Conservation (phyloP, 345 rosid genomes). For the Psidium guajava region DNA sequence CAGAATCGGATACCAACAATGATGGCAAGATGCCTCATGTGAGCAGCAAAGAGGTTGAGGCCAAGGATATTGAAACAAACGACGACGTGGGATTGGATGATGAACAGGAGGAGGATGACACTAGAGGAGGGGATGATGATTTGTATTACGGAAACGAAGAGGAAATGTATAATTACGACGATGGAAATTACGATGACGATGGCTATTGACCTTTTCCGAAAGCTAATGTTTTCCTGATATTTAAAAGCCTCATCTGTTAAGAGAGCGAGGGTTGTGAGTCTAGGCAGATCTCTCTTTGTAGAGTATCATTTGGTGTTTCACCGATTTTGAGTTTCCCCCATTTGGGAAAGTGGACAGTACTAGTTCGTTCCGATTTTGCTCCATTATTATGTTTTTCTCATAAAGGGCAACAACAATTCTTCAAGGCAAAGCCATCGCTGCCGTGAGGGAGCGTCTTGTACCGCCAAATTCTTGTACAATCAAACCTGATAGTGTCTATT, state of each 20-base stretch:
- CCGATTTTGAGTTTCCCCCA: neutral
- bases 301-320: neutral
- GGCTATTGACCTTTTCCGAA: neutral
- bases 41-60: neutral
- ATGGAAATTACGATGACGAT: conserved; percentile 6
- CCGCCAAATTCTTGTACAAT: neutral
- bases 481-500: neutral
- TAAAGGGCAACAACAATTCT: neutral
- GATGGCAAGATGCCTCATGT: conserved; percentile 1
- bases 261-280: neutral
- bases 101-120: neutral
- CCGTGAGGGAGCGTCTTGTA: neutral
- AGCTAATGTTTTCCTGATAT: neutral
- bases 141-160: conserved; percentile 7
- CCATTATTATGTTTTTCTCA: neutral
- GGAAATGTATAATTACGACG: conserved; percentile 12
- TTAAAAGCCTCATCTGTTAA: neutral
- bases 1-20: conserved; percentile 10
- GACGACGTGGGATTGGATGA: conserved; percentile 1
- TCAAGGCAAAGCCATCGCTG: neutral
- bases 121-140: conserved; percentile 5
- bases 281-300: neutral
- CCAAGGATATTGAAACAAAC: neutral
- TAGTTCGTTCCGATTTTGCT: neutral
- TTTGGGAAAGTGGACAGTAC: neutral